Percentiles rank a stretch among this genome's conserved stretches.
These are phyloP conservation scores for Fusarium sp. DNA, from an alignment of 2,329 filamentous ascomycete species.

Conservation along the genomic window DNA sequence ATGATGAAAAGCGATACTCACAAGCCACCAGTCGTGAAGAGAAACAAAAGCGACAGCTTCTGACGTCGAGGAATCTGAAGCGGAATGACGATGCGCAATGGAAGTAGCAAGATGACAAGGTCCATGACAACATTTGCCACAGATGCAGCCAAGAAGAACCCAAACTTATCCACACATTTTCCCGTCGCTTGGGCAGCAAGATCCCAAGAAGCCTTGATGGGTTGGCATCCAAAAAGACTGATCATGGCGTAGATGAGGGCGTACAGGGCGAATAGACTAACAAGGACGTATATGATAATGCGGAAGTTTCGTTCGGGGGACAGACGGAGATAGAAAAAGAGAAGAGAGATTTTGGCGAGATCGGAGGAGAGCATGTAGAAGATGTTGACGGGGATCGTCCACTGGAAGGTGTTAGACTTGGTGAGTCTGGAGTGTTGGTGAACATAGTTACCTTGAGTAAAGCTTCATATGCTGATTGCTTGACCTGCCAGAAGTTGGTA, in stretches of 20 bases:
- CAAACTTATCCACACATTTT: conserved; percentile 44
- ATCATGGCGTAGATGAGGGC: conserved; percentile 43
- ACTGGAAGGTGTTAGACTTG: conserved; percentile 16
- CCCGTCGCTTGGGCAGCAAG: conserved; percentile 38
- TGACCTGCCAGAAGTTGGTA: conserved; percentile 42
- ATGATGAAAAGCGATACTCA: neutral
- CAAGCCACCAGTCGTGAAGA: conserved; percentile 45
- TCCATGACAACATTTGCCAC: conserved; percentile 46
- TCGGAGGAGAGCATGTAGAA: conserved; percentile 46
- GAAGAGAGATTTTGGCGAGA: conserved; percentile 41
- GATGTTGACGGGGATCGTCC: conserved; percentile 45
- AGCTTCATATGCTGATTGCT: conserved; percentile 19
- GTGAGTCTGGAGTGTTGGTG: fast-evolving
- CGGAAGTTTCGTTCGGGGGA: conserved; percentile 42
- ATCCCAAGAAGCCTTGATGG: conserved; percentile 43
- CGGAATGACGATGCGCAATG: conserved; percentile 30
- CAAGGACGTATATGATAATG: conserved; percentile 19
- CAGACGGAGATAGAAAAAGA: conserved; percentile 43
- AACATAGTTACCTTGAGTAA: conserved; percentile 27
- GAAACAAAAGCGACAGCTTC: conserved; percentile 33
- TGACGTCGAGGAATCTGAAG: conserved; percentile 39
- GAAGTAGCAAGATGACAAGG: conserved; percentile 34
- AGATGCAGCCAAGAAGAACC: conserved; percentile 43
- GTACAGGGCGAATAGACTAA: conserved; percentile 27
- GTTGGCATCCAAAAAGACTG: conserved; percentile 41